Base-by-base conservation (phyloP, 2,329 filamentous ascomycete genomes). In the Hymenoscyphus fructigenus region DNA sequence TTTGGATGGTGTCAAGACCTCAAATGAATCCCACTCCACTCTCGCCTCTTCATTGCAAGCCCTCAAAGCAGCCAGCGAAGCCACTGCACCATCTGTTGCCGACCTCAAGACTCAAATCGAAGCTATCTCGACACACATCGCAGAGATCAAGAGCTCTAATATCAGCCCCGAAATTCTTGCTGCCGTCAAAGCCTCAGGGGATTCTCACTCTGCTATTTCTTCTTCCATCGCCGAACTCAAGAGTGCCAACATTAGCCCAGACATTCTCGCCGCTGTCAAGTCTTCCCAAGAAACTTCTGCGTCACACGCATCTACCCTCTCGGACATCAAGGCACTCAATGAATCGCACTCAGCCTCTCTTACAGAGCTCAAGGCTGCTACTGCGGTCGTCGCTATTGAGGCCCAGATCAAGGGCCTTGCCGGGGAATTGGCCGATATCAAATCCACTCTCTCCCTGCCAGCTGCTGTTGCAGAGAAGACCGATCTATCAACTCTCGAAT, bases 81-180 rank as follows among this genome's bases (percentile, higher is more conserved):
- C 63, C 28, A 55, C 62, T 23, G 59, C 56, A 29, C 62, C 64
- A 55, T 62, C 59, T 26, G 62, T 67, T 38, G 63, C 65, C 20
- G 68, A 66, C 29, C 58, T 71, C 1, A 68, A 73, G 41, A 61
- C 69, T 41, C 50, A 70, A 63, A 62, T 70, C 57, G 65, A 36
- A 23, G 62, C 68, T 23, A 62, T 71, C 44, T 56, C 53, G 29
- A 58, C 59, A 20, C 28, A 63, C 1, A 41, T 72, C 28, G 66
- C 65, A 7, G 67, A 64, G 9, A 64, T 68, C 38, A 67, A 67
- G 47, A 61, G 36, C n/a, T 60, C 58, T 2, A 58, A 66, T 28
- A 36, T 60, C 32, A 59, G 41, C n/a, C 34, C 64, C 10, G 60
- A 66, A 59, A 63, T 66, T n/a, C 59, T 66, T 17, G 59, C 64